These are phyloP conservation scores for Calocybe cyanea DNA, from an alignment of 768 basidiomycete genomes.

Conservation along the genomic window DNA sequence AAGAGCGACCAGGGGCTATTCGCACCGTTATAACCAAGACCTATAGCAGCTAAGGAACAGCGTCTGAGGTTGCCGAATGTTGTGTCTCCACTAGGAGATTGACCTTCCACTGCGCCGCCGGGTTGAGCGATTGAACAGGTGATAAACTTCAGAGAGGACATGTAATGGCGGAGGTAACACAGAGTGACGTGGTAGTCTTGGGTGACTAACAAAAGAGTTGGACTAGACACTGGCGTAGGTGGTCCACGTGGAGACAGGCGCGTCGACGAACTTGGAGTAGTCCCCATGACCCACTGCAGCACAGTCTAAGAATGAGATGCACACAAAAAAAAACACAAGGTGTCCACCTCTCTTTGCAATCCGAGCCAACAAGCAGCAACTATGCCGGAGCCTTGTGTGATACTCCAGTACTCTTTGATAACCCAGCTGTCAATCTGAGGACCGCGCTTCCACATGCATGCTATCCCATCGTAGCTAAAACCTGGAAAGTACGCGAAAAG, in stretches of 20 bases:
- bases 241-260: constrained; percentile 64
- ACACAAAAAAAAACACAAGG: background rate
- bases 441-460: constrained; percentile 64
- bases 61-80: constrained; percentile 35
- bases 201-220: constrained; percentile 62
- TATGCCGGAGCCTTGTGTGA: constrained; percentile 49
- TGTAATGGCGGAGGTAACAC: constrained; percentile 49
- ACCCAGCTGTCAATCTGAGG: constrained; percentile 59
- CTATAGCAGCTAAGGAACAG: constrained; percentile 59
- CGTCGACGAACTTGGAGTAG: constrained; percentile 36
- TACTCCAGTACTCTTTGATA: constrained; percentile 53
- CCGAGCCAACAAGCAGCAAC: constrained; percentile 64
- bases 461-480: constrained; percentile 49
- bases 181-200: constrained; percentile 56
- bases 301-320: constrained; percentile 3
- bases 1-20: background rate
- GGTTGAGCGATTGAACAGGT: constrained; percentile 45
- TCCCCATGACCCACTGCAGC: constrained; percentile 49
- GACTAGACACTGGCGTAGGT: constrained; percentile 43
- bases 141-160: constrained; percentile 39
- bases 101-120: constrained; percentile 30
- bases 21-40: constrained; percentile 56
- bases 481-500: constrained; percentile 76
- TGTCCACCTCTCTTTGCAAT: constrained; percentile 49
- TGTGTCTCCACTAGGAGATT: constrained; percentile 29